Base-by-base conservation (phyloP, 2,329 filamentous ascomycete genomes). In the Ophiognomonia clavigignenti-juglandacearum region DNA sequence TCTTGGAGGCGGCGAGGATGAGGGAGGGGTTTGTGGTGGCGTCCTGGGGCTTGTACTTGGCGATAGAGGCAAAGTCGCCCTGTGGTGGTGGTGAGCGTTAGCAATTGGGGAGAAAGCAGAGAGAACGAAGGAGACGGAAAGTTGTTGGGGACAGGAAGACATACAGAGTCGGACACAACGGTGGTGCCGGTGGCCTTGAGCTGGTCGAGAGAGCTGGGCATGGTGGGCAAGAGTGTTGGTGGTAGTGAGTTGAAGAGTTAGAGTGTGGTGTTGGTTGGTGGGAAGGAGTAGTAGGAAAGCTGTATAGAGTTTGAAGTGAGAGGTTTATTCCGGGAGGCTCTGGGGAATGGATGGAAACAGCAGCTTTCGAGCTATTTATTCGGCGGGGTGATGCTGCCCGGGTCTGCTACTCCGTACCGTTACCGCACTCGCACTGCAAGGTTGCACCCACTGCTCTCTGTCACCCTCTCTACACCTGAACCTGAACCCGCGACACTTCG, bases 41-140 rank as follows among this genome's bases (percentile, higher is more conserved):
- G 88, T 98, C 93, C 80, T 98, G 91, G 57, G 93, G 93, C 84
- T 96, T 95, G 85, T 98, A 98, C 80, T 97, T 96, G 78, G 80
- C 91, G 71, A 98, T 98, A 71, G 91, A 91, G 83, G 74, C 69
- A 58, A 72, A 52, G 46, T 74, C 86, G 85, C 91, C 93, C 34
- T 36, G 34, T 8, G 29, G 32, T 18, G 32, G 5, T 19, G 7
- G 32, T 18, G 6, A 20, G 34, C 18, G 31, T 34, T 34, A n/a
- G 31, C 9, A 34, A 16, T 16, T n/a, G 7, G 10, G 29, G 29
- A 8, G 26, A 13, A 8, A 13, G 26, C 13, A 13, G 13, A 29
- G 26, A 13, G 13, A 29, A 29, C 26, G 26, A 13, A 7, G 7
- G 13, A 13, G 26, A 13, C 7, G 13, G 26, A 29, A 13, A 13